These are phyloP conservation scores for Fusarium beomiforme DNA, from an alignment of 2,329 filamentous ascomycete species.

Conservation along the genomic window DNA sequence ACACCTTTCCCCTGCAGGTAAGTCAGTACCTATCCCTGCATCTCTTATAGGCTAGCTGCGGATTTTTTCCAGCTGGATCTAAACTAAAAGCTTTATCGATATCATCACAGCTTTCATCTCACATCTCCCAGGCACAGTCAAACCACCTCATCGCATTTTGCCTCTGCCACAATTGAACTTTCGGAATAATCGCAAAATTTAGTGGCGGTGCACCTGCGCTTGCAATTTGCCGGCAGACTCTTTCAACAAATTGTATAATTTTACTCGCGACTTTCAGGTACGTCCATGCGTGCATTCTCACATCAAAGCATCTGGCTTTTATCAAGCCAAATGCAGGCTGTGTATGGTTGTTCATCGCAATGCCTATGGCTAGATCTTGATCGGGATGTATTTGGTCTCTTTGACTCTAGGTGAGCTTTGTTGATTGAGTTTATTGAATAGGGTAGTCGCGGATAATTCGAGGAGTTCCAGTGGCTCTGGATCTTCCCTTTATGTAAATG, in stretches of 20 bases:
- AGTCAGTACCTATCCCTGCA: no score
- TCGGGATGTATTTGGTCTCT: not conserved
- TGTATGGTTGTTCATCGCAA: conserved; percentile 20
- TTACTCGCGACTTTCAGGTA: conserved; percentile 17
- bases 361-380: conserved; percentile 21
- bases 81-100: conserved; percentile 22
- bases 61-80: conserved; percentile 21
- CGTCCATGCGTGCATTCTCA: conserved; percentile 20
- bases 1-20: not conserved
- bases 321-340: conserved; percentile 21
- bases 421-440: conserved; percentile 24
- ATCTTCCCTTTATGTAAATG: conserved; percentile 1
- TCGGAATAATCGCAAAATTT: not conserved
- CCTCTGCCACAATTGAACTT: not conserved
- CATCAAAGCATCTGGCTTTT: conserved; percentile 1
- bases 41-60: conserved; percentile 16
- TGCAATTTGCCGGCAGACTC: not conserved
- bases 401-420: conserved; percentile 1
- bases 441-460: not conserved
- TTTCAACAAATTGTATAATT: not conserved
- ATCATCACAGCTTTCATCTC: conserved; percentile 36
- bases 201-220: not conserved
- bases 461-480: conserved; percentile 13
- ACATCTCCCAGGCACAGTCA: conserved; percentile 12
- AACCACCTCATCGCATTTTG: conserved; percentile 5